Evolutionary conservation across 257 asterid genomes (phyloP).

Genomic region (Nicotiana obtusifolia): DNA sequence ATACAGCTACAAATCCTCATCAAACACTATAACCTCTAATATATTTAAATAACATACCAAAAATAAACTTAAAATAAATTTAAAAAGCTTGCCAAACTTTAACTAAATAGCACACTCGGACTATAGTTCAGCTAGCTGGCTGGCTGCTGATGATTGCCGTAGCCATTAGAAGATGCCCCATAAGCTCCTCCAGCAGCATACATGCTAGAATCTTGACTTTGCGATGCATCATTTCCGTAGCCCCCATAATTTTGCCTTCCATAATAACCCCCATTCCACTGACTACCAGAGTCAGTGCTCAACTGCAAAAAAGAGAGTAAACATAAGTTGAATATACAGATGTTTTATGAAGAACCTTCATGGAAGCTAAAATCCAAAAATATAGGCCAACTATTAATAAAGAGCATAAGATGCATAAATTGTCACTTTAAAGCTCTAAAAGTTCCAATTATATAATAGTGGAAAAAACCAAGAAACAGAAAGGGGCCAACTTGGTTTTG

Average conservation of each 20-base stretch:
- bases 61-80: conserved; percentile 3
- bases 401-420: not conserved
- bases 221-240: conserved; percentile 40
- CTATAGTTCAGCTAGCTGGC: conserved; percentile 23
- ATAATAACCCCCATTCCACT: conserved; percentile 54
- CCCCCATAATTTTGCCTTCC: conserved; percentile 72
- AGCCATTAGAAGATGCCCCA: conserved; percentile 58
- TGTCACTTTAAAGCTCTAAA: not conserved
- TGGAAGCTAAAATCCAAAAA: not conserved
- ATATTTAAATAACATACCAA: conserved; percentile 4
- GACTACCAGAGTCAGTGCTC: conserved; percentile 48
- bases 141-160: conserved; percentile 59
- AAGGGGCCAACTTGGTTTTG: no score
- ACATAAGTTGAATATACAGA: not conserved
- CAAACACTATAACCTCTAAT: not conserved
- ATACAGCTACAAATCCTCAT: not conserved
- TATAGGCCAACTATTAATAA: not conserved
- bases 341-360: not conserved
- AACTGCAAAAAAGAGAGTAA: conserved; percentile 35
- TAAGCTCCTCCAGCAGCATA: conserved; percentile 38
- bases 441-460: not conserved
- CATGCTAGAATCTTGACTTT: conserved; percentile 24
- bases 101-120: conserved; percentile 19
- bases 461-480: not conserved
- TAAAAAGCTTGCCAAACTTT: conserved; percentile 22